These are phyloP conservation scores for Stenocarpella maydis DNA, from an alignment of 2,329 filamentous ascomycete species.

Conservation along the genomic window DNA sequence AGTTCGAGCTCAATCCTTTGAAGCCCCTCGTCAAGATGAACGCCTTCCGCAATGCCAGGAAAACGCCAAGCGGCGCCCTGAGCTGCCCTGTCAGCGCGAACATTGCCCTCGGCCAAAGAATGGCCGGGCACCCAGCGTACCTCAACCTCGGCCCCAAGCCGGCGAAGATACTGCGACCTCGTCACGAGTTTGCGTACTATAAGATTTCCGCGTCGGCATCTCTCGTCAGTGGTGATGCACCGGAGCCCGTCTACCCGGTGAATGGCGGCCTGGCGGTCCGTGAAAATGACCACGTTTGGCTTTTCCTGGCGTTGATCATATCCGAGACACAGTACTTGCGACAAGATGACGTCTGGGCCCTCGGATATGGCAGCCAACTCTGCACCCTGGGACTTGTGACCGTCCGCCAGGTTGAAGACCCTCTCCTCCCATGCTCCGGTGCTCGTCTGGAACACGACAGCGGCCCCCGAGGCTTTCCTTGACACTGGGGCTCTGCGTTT, in stretches of 20 bases:
- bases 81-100: not conserved
- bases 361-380: not conserved
- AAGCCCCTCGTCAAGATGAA: not conserved
- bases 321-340: not conserved
- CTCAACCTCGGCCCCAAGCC: not conserved
- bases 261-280: not conserved
- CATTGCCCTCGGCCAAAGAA: not conserved
- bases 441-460: not conserved
- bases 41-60: not conserved
- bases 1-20: not conserved
- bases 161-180: not conserved
- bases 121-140: not conserved
- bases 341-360: not conserved
- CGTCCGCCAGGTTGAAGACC: not conserved
- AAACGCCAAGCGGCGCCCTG: not conserved
- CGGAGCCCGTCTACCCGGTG: not conserved
- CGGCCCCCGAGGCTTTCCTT: not conserved
- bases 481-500: not conserved
- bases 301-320: not conserved
- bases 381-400: not conserved
- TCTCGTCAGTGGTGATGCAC: not conserved
- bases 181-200: not conserved
- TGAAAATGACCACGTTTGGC: not conserved
- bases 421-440: not conserved
- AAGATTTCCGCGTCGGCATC: not conserved